phyloP scores from a whole-genome alignment of 257 asterid species.

The Osmanthus fragrans region DNA sequence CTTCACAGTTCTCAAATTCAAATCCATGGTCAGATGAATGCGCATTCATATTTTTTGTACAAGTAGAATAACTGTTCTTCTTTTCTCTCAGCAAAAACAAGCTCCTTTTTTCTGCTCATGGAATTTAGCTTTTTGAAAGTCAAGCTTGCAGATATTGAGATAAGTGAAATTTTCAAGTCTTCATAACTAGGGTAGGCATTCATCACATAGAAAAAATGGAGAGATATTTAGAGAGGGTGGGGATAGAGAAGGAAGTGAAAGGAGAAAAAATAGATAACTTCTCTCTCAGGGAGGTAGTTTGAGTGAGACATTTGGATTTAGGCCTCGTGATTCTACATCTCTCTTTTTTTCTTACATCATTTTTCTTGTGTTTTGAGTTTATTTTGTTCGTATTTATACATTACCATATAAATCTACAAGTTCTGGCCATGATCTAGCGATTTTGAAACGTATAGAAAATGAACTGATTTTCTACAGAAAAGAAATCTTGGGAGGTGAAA shows the following conservation, averaged over 20 bases:
- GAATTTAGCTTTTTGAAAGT: constrained; percentile 28
- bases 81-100: background rate
- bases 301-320: background rate
- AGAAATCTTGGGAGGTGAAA: background rate
- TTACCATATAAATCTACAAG: background rate
- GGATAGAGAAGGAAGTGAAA: background rate
- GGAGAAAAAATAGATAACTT: background rate
- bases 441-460: constrained; percentile 9
- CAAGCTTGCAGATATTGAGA: constrained; percentile 32
- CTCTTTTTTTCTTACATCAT: background rate
- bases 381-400: background rate
- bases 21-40: too few relatives aligned
- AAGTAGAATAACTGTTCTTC: background rate
- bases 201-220: background rate
- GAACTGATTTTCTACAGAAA: constrained; percentile 19
- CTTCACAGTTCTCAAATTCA: background rate
- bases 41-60: too few relatives aligned
- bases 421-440: constrained; percentile 4
- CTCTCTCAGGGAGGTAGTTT: background rate
- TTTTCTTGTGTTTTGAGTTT: background rate
- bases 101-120: constrained; percentile 9
- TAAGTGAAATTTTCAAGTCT: constrained; percentile 7
- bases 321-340: background rate
- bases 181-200: constrained; percentile 28
- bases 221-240: background rate